Evolutionary conservation across 805 yeast species (phyloP), one percentile per base, ranked within the genome.

Genomic region (Kazachstania psychrophila): DNA sequence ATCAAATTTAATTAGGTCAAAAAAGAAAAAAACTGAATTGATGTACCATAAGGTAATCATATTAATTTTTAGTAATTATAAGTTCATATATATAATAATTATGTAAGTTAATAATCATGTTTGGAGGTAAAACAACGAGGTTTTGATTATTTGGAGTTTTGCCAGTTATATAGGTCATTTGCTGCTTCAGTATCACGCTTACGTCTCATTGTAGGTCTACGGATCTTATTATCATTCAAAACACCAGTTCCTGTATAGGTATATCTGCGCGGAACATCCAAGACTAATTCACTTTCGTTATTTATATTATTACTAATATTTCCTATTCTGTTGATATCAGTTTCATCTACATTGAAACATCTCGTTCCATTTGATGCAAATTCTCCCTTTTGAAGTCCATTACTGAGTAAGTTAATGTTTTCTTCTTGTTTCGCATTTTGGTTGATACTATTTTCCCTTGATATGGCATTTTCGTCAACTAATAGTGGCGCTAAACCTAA

Each of bases 401-500:
- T 9, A n/a, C 15, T 13, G 11, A 4, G 14, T 6, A 15, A 16
- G 10, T n/a, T 12, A 12, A 16, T 32, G 19, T n/a, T 14, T 5
- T 33, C 14, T 23, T 10, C 14, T 31, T 24, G 13, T 11, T 4
- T 18, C 15, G 8, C 19, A 15, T 13, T 13, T 20, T 23, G 16
- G 13, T 9, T 29, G 6, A 14, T 5, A n/a, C n/a, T 22, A 5
- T 13, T 22, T 11, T 5, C 14, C 19, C 12, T 22, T 11, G 19
- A 15, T 15, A 5, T 23, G 22, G 20, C 9, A 20, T 14, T 16
- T 3, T 30, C 31, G 14, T 33, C 36, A 3, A 23, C 80, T 39
- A 81, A 58, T 48, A 80, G 69, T 8, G 81, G 81, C 2, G 83
- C 86, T 37, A 82, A 60, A 1, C 89, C 89, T 28, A 81, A 60